Conservation (phyloP, 2,329 filamentous ascomycete species). For the Cordyceps tenuipes region DNA sequence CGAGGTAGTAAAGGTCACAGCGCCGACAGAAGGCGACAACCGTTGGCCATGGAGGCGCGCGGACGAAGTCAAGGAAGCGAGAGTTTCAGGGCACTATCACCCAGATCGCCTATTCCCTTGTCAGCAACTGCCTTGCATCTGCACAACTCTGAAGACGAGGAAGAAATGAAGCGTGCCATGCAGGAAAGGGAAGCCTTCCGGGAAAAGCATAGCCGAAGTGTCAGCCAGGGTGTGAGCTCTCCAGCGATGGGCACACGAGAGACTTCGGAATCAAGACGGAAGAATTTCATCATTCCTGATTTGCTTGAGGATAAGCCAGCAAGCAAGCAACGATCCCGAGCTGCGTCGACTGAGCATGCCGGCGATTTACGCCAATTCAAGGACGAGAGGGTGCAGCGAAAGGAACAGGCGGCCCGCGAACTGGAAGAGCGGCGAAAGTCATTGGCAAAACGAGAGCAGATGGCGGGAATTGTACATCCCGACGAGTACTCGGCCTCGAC, state of each 20-base stretch:
- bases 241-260: constrained; percentile 29
- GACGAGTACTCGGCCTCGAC: constrained; percentile 35
- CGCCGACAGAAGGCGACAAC: constrained; percentile 34
- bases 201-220: constrained; percentile 45
- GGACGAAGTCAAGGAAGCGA: constrained; percentile 56
- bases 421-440: constrained; percentile 83
- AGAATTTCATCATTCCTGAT: constrained; percentile 21
- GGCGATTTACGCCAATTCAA: constrained; percentile 49
- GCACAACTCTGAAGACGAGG: constrained; percentile 54
- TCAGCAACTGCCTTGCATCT: constrained; percentile 38
- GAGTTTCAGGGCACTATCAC: constrained; percentile 56
- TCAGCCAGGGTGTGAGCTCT: constrained; percentile 32
- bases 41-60: constrained; percentile 41
- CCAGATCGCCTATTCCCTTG: constrained; percentile 73
- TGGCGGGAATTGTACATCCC: constrained; percentile 72
- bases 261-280: constrained; percentile 31
- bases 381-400: constrained; percentile 56
- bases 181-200: constrained; percentile 49
- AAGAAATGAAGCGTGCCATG: constrained; percentile 46
- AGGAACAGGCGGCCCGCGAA: constrained; percentile 71
- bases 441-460: constrained; percentile 69
- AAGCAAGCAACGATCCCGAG: constrained; percentile 22
- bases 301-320: constrained; percentile 25
- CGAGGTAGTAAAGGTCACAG: constrained; percentile 38
- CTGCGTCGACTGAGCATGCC: constrained; percentile 37